Conservation (phyloP, 176 grass and related monocot genomes). For the Juncus effusus region DNA sequence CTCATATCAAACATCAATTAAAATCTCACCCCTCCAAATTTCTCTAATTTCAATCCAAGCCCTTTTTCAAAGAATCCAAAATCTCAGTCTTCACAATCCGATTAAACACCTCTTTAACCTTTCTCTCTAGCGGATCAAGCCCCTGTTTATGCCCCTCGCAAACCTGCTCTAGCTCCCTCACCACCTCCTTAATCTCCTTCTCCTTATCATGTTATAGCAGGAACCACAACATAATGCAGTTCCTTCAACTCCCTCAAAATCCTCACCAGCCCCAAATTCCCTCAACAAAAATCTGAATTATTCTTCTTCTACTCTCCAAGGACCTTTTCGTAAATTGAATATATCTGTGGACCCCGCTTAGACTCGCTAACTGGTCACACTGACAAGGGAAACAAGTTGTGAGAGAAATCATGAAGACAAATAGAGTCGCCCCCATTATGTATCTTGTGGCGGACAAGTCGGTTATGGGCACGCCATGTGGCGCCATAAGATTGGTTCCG, state of each 20-base stretch:
- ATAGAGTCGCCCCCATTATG: constrained; percentile 61
- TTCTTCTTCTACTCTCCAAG: constrained; percentile 86
- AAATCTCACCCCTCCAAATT: not conserved
- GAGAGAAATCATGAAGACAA: constrained; percentile 57
- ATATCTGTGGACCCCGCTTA: constrained; percentile 37
- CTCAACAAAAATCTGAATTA: too few species aligned
- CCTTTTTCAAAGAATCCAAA: constrained; percentile 63
- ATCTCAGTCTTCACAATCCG: constrained; percentile 67
- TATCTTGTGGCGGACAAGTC: constrained; percentile 51
- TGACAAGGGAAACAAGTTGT: constrained; percentile 83
- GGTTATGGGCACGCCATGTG: constrained; percentile 41
- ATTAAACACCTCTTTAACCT: constrained; percentile 77
- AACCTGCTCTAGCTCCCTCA: constrained; percentile 48
- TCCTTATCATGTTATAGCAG: constrained; percentile 54
- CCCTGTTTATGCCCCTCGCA: constrained; percentile 57
- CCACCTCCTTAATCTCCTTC: constrained; percentile 46
- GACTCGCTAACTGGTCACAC: constrained; percentile 50
- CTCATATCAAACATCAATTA: too few species aligned
- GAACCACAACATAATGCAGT: constrained; percentile 46
- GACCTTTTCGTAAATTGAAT: constrained; percentile 55
- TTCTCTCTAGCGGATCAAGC: constrained; percentile 71
- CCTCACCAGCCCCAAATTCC: constrained; percentile 60
- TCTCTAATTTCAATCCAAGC: constrained; percentile 35
- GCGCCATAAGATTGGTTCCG: constrained; percentile 47
- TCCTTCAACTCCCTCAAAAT: constrained; percentile 63